phyloP scores from a whole-genome alignment of 2,329 filamentous ascomycete species.

The Helminthosporium solani region DNA sequence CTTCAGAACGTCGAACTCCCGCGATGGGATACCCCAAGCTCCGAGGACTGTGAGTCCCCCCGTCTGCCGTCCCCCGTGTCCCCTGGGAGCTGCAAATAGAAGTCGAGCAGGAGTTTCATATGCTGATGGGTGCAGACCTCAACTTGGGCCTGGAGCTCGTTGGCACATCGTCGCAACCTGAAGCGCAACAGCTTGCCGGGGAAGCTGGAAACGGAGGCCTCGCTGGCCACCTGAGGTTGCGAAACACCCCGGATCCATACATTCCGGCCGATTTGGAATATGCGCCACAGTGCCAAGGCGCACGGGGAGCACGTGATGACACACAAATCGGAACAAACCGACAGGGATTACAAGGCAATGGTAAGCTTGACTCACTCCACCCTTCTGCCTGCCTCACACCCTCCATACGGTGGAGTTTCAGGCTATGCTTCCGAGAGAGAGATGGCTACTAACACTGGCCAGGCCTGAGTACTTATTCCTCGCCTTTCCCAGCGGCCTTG shows the following conservation, averaged over 20 bases:
- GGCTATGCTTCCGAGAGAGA: conserved; percentile 18
- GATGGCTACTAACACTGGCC: conserved; percentile 16
- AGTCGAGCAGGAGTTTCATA: conserved; percentile 21
- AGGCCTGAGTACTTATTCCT: conserved; percentile 36
- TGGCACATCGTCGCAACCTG: conserved; percentile 29
- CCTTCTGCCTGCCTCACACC: conserved; percentile 11
- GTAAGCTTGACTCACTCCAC: conserved; percentile 32
- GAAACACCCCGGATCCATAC: conserved; percentile 30
- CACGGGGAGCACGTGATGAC: conserved; percentile 4
- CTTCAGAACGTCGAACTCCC: conserved; percentile 27
- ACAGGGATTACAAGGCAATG: conserved; percentile 10
- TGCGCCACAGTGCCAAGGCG: conserved; percentile 7
- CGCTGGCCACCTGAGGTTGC: conserved; percentile 29
- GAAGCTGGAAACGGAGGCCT: conserved; percentile 17
- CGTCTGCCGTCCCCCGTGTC: background rate
- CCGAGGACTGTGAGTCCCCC: conserved; percentile 38
- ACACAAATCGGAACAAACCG: background rate
- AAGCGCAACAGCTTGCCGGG: conserved; percentile 25
- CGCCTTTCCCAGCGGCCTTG: conserved; percentile 19
- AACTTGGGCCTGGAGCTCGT: conserved; percentile 33
- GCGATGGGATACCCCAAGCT: conserved; percentile 26
- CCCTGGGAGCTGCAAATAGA: conserved; percentile 1
- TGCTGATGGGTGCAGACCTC: conserved; percentile 34
- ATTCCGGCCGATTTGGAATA: conserved; percentile 24
- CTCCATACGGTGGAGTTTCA: conserved; percentile 23